A percentile compares a stretch with the other conserved stretches of the same genome.
Evolutionary conservation across 176 grass and related monocot species (phyloP).

Genomic region (Triticum aestivum): IWGSC_CS_RefSeq_v2.1 NC_057797.1:64345286-64345785

Average conservation of each 20-base stretch:
- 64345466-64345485: too few relatives aligned
- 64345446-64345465: neutral
- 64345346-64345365: slow-evolving; percentile 62
- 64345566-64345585: slow-evolving; percentile 93
- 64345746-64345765: slow-evolving; percentile 22
- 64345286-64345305: slow-evolving; percentile 94
- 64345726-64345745: too few relatives aligned
- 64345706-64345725: too few relatives aligned
- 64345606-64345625: slow-evolving; percentile 98
- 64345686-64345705: neutral
- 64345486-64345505: slow-evolving; percentile 91
- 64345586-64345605: slow-evolving; percentile 90
- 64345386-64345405: slow-evolving; percentile 25
- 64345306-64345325: slow-evolving; percentile 98
- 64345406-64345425: slow-evolving; percentile 64
- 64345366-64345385: slow-evolving; percentile 71
- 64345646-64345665: slow-evolving; percentile 90
- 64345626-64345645: slow-evolving; percentile 96
- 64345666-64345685: slow-evolving; percentile 25
- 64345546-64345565: slow-evolving; percentile 96
- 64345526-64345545: slow-evolving; percentile 92
- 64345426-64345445: slow-evolving; percentile 93
- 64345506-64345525: slow-evolving; percentile 92
- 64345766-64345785: slow-evolving; percentile 3
- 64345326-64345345: slow-evolving; percentile 77